phyloP scores from a whole-genome alignment of 306 rosid species.

The Ochetophila trinervis region DNA sequence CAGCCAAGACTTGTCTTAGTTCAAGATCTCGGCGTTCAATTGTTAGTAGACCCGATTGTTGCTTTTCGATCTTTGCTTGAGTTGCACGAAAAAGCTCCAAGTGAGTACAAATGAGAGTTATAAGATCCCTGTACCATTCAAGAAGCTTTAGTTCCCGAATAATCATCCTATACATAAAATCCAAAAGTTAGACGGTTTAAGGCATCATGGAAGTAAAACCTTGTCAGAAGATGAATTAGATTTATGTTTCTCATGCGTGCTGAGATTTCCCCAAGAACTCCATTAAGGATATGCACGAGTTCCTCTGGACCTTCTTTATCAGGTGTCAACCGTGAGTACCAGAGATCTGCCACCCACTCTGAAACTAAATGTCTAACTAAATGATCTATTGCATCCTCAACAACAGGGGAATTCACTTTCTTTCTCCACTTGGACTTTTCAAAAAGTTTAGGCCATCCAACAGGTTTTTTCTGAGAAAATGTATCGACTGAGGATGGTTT shows the following conservation, averaged over 20 bases:
- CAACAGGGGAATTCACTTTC: slow-evolving; percentile 90
- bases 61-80: slow-evolving; percentile 63
- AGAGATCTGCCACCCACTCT: slow-evolving; percentile 91
- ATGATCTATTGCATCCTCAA: slow-evolving; percentile 84
- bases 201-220: slow-evolving; percentile 45
- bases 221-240: slow-evolving; percentile 84
- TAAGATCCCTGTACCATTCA: slow-evolving; percentile 75
- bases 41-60: slow-evolving; percentile 46
- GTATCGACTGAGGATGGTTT: slow-evolving; percentile 45
- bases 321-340: slow-evolving; percentile 91
- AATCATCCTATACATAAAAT: slow-evolving; percentile 21
- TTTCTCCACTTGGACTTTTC: slow-evolving; percentile 71
- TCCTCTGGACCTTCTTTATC: slow-evolving; percentile 96
- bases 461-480: slow-evolving; percentile 53
- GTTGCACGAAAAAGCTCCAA: slow-evolving; percentile 85
- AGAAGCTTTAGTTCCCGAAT: slow-evolving; percentile 32
- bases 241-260: slow-evolving; percentile 86
- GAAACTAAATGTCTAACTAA: slow-evolving; percentile 79
- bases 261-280: slow-evolving; percentile 80
- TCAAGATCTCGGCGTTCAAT: slow-evolving; percentile 66
- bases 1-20: slow-evolving; percentile 58
- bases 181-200: slow-evolving; percentile 4
- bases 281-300: slow-evolving; percentile 61
- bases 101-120: slow-evolving; percentile 71
- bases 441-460: slow-evolving; percentile 45